Evolutionary conservation across 1,139 yeast genomes (phyloP).

Genomic region (Maudiozyma humilis): DNA sequence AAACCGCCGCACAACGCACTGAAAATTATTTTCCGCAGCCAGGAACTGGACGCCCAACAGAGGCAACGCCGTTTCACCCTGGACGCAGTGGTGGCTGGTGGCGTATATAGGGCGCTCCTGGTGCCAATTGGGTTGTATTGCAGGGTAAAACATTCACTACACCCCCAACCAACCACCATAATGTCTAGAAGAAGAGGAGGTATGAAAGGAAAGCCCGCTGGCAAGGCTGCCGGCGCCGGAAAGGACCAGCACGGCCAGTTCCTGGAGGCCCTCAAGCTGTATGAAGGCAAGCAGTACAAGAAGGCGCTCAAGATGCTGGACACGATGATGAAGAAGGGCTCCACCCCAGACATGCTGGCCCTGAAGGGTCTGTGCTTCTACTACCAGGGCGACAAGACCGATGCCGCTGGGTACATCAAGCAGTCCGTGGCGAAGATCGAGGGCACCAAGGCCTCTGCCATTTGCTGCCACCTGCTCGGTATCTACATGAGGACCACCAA

Average conservation of each 20-base stretch:
- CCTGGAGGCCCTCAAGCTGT: conserved; percentile 72
- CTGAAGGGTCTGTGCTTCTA: conserved; percentile 69
- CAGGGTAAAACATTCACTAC: not conserved
- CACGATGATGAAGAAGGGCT: conserved; percentile 63
- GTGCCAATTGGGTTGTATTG: no score
- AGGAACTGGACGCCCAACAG: no score
- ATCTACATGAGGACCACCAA: conserved; percentile 66
- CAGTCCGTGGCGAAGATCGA: conserved; percentile 54
- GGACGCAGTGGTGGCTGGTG: no score
- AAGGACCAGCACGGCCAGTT: conserved; percentile 58
- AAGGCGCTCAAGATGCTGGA: conserved; percentile 76
- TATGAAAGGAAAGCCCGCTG: conserved; percentile 18
- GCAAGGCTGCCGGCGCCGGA: conserved; percentile 4
- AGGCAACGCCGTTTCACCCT: not conserved
- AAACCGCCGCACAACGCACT: not conserved
- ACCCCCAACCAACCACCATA: not conserved
- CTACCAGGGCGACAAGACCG: conserved; percentile 47
- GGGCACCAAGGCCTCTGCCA: conserved; percentile 41
- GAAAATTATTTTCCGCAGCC: not conserved
- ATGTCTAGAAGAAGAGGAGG: conserved; percentile 24
- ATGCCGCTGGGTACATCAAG: conserved; percentile 54
- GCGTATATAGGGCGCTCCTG: no score
- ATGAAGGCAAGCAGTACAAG: conserved; percentile 80
- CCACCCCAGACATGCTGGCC: conserved; percentile 72
- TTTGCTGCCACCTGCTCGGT: conserved; percentile 81